Evolutionary conservation across 23 red algal genomes (phyloP).

Genomic region (Gracilaria vermiculophylla): DNA sequence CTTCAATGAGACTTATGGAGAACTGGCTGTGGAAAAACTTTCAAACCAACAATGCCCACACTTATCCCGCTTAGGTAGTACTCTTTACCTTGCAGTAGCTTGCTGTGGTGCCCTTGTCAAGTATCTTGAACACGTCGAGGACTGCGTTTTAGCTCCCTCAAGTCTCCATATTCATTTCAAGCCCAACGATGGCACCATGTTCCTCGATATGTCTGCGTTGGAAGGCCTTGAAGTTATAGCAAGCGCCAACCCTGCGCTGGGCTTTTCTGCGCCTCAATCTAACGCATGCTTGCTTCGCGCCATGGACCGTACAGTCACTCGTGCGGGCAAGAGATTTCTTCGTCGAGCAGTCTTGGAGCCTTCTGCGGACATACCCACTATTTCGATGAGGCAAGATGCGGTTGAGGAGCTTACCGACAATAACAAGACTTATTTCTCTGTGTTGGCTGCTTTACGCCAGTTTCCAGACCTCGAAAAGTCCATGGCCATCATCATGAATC

Average conservation of each 20-base stretch:
- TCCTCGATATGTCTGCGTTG: constrained; percentile 72
- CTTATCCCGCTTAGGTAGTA: constrained; percentile 19
- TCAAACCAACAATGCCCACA: constrained; percentile 46
- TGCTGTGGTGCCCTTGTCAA: constrained; percentile 74
- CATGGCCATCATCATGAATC: constrained; percentile 61
- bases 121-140: constrained; percentile 79
- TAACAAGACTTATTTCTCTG: constrained; percentile 62
- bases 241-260: constrained; percentile 17
- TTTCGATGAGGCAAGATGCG: constrained; percentile 73
- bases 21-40: constrained; percentile 59
- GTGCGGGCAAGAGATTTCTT: constrained; percentile 68
- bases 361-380: constrained; percentile 55
- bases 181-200: constrained; percentile 76
- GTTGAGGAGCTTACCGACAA: constrained; percentile 71
- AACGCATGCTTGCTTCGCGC: constrained; percentile 45
- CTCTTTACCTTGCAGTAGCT: constrained; percentile 80
- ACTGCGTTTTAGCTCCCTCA: constrained; percentile 50
- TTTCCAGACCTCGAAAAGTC: constrained; percentile 86
- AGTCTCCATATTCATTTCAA: constrained; percentile 66
- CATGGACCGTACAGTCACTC: constrained; percentile 75
- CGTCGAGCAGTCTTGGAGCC: constrained; percentile 87
- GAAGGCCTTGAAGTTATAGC: constrained; percentile 78
- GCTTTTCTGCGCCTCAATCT: background rate
- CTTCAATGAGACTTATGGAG: constrained; percentile 83
- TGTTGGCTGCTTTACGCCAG: constrained; percentile 36